phyloP scores from a whole-genome alignment of 2,329 filamentous ascomycete species.

The Colletotrichum noveboracense region DNA sequence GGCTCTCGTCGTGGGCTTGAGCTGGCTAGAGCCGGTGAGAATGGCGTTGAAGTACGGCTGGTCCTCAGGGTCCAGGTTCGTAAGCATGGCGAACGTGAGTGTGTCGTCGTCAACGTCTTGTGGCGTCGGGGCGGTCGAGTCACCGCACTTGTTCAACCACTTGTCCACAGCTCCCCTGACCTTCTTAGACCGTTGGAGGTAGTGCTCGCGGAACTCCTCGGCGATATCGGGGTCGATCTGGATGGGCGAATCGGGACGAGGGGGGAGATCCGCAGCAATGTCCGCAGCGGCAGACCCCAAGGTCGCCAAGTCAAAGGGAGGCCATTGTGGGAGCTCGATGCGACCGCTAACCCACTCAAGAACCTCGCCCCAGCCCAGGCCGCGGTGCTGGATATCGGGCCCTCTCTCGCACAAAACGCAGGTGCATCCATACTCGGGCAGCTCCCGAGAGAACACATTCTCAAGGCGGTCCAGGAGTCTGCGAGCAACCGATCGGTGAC shows the following conservation, averaged over 20 bases:
- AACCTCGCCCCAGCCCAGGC: slow-evolving; percentile 94
- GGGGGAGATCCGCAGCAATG: slow-evolving; percentile 62
- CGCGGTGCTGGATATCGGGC: slow-evolving; percentile 64
- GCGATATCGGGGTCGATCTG: slow-evolving; percentile 93
- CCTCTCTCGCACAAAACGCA: slow-evolving; percentile 81
- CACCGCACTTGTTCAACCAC: slow-evolving; percentile 84
- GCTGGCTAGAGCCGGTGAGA: slow-evolving; percentile 63
- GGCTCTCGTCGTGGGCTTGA: slow-evolving; percentile 63
- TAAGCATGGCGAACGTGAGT: slow-evolving; percentile 89
- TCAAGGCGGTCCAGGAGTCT: slow-evolving; percentile 88
- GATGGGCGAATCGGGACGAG: slow-evolving; percentile 64
- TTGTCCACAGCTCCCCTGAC: slow-evolving; percentile 89
- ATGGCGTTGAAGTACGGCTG: slow-evolving; percentile 84
- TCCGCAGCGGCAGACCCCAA: slow-evolving; percentile 66
- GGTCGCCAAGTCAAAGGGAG: slow-evolving; percentile 78
- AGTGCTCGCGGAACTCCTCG: slow-evolving; percentile 91
- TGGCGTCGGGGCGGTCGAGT: slow-evolving; percentile 75
- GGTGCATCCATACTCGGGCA: slow-evolving; percentile 83
- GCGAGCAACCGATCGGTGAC: slow-evolving; percentile 92
- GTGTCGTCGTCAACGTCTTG: slow-evolving; percentile 95
- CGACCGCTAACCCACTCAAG: slow-evolving; percentile 91
- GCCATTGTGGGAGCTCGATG: slow-evolving; percentile 85
- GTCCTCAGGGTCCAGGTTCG: slow-evolving; percentile 78
- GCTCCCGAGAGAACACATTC: slow-evolving; percentile 91
- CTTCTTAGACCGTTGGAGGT: slow-evolving; percentile 89